phyloP scores from a whole-genome alignment of 768 basidiomycete species.

The Cubamyces sp. region DNA sequence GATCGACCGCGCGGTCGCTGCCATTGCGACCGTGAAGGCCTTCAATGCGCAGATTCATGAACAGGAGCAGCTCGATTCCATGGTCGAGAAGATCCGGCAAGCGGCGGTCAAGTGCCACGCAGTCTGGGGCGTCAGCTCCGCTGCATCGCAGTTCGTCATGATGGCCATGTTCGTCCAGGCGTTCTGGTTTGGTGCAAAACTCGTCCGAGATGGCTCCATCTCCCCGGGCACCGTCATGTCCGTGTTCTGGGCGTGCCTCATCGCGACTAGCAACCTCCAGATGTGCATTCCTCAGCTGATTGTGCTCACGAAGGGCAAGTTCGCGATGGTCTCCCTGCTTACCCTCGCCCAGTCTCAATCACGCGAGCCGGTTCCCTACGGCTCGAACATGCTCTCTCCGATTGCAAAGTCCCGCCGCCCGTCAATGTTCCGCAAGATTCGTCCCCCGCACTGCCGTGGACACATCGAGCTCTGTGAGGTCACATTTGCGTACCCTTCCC shows the following conservation, averaged over 20 bases:
- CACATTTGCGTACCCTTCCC: slow-evolving; percentile 74
- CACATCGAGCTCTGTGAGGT: slow-evolving; percentile 67
- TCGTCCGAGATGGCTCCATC: slow-evolving; percentile 78
- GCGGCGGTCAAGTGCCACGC: slow-evolving; percentile 58
- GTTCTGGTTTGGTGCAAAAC: slow-evolving; percentile 93
- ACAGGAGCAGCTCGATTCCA: slow-evolving; percentile 48
- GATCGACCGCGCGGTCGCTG: slow-evolving; percentile 73
- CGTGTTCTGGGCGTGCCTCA: slow-evolving; percentile 97
- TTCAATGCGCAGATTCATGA: slow-evolving; percentile 78
- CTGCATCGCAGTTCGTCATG: slow-evolving; percentile 76
- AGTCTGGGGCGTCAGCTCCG: slow-evolving; percentile 78
- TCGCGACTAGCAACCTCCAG: slow-evolving; percentile 87
- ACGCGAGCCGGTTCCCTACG: slow-evolving; percentile 34
- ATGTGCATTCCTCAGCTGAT: slow-evolving; percentile 85
- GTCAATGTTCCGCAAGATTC: slow-evolving; percentile 60
- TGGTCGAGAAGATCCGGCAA: slow-evolving; percentile 48
- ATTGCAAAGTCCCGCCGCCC: slow-evolving; percentile 24
- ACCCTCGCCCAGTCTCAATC: slow-evolving; percentile 51
- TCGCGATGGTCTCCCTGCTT: slow-evolving; percentile 71
- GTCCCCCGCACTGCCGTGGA: slow-evolving; percentile 65
- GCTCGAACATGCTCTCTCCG: slow-evolving; percentile 20
- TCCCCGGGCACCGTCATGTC: slow-evolving; percentile 84
- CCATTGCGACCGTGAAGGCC: slow-evolving; percentile 90
- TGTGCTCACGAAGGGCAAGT: slow-evolving; percentile 79
- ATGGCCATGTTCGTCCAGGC: slow-evolving; percentile 95